These are phyloP conservation scores for Cardamine occulta DNA, from an alignment of 345 rosid genomes.

Conservation along the genomic window DNA sequence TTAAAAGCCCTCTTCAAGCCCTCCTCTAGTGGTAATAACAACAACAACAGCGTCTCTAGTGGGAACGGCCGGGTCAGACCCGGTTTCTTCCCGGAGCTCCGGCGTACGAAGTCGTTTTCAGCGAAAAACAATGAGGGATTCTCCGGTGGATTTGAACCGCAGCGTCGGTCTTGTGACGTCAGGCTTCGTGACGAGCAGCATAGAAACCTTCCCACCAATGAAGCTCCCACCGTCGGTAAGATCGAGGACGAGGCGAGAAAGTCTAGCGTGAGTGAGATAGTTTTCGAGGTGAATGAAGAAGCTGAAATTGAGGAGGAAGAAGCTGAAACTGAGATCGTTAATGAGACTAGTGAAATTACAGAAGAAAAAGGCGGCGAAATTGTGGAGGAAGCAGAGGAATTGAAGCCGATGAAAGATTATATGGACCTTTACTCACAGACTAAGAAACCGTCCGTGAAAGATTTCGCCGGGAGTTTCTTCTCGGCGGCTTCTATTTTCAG, in stretches of 20 bases:
- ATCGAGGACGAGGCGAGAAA: conserved; percentile 53
- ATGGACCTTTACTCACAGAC: conserved; percentile 83
- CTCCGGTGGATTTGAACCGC: conserved; percentile 82
- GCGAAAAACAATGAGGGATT: conserved; percentile 90
- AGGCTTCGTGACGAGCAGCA: conserved; percentile 75
- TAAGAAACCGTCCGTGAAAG: conserved; percentile 46
- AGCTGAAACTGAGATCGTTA: conserved; percentile 42
- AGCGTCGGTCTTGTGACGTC: conserved; percentile 95
- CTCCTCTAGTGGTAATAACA: conserved; percentile 27
- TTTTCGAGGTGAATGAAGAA: conserved; percentile 52
- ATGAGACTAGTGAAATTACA: conserved; percentile 50
- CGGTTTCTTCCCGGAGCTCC: conserved; percentile 83
- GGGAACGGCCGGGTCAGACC: conserved; percentile 35
- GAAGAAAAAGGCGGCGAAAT: conserved; percentile 51
- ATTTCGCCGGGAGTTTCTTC: conserved; percentile 85
- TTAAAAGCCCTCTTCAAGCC: conserved; percentile 73
- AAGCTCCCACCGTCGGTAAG: conserved; percentile 8
- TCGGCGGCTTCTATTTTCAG: conserved; percentile 95
- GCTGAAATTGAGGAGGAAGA: conserved; percentile 43
- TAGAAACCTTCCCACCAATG: conserved; percentile 44
- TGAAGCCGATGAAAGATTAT: conserved; percentile 87
- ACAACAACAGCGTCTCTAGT: conserved; percentile 10
- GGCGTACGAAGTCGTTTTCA: conserved; percentile 89
- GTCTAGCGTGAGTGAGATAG: conserved; percentile 50
- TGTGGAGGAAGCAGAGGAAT: conserved; percentile 63